Base-by-base conservation (phyloP, 768 basidiomycete genomes). In the Suillus cothurnatus region DNA sequence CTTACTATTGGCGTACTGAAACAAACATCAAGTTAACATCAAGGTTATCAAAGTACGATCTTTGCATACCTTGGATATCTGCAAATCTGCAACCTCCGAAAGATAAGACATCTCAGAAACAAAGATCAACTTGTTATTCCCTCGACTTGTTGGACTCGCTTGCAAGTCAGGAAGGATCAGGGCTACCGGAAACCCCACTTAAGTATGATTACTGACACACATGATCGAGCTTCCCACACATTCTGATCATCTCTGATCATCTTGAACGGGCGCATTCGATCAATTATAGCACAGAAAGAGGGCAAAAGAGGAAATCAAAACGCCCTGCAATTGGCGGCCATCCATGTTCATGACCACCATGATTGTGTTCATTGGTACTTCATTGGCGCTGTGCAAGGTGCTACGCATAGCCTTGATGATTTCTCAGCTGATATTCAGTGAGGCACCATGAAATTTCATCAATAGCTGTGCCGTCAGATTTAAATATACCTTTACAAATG, bases 1-100 rank as follows among this genome's bases (percentile, higher is more conserved):
- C 70, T 31, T 58, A 71, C 71, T 39, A 47, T 65, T 66, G 43
- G 63, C 61, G 61, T 72, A 68, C 71, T 72, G 39, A 6, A 14
- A 14, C 17, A 23, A 38, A 26, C 5, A 26, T 15, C 49, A 56
- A 14, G 26, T 55, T 2, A 5, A 49, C n/a, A 3, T 17, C 34
- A 5, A 56, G 12, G 11, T n/a, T 28, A 38, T 14, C 36, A 23
- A 49, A 5, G 21, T n/a, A 23, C 36, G 11, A 17, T 21, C 19
- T 15, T 28, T n/a, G 47, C 69, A 1, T 32, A 64, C 71, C 50
- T 71, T 64, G 41, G 64, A 34, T 38, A 61, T 68, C 28, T 71
- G 69, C 49, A 71, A 61, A 39, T 67, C 71, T 43, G 41, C 63
- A 58, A 49, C 5, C 45, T 64, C 53, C 6, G 67, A 53, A 2